These are phyloP conservation scores for Podaxis sp. DNA, from an alignment of 768 basidiomycete species.

Conservation along the genomic window DNA sequence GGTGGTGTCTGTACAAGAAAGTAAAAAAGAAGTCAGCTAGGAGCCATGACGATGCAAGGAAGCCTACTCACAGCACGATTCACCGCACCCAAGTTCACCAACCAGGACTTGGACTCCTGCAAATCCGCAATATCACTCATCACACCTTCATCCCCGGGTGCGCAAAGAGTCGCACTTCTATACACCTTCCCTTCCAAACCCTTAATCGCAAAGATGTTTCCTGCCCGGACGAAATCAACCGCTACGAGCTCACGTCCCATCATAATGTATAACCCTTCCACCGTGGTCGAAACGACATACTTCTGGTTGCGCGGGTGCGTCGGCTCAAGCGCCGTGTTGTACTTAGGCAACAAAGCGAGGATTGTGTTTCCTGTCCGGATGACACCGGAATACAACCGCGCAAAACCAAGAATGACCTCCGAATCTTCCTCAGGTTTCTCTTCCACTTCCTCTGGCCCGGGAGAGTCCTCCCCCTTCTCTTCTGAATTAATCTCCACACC, in stretches of 20 bases:
- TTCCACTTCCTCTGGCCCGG: constrained; percentile 18
- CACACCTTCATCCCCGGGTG: constrained; percentile 46
- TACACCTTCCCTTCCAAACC: constrained; percentile 90
- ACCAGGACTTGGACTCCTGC: constrained; percentile 41
- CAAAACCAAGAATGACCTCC: constrained; percentile 88
- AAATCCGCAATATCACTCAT: constrained; percentile 32
- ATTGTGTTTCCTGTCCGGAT: constrained; percentile 63
- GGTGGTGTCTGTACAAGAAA: constrained; percentile 61
- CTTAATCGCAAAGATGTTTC: constrained; percentile 91
- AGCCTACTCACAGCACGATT: constrained; percentile 54
- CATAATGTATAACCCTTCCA: constrained; percentile 89
- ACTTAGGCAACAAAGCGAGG: constrained; percentile 86
- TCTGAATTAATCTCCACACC: constrained; percentile 17
- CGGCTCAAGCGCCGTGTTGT: constrained; percentile 60
- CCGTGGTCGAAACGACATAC: constrained; percentile 57
- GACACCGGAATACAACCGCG: constrained; percentile 90
- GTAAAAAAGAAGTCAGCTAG: neutral
- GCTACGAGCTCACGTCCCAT: constrained; percentile 95
- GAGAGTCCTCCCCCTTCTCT: constrained; percentile 7
- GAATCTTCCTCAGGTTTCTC: constrained; percentile 30
- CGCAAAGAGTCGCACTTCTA: constrained; percentile 88
- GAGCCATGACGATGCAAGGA: neutral
- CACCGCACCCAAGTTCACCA: constrained; percentile 83
- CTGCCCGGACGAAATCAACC: constrained; percentile 81
- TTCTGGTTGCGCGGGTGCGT: constrained; percentile 67